These are phyloP conservation scores for Eremothecium gossypii DNA, from an alignment of 1,139 yeast species.

Conservation along the genomic window DNA sequence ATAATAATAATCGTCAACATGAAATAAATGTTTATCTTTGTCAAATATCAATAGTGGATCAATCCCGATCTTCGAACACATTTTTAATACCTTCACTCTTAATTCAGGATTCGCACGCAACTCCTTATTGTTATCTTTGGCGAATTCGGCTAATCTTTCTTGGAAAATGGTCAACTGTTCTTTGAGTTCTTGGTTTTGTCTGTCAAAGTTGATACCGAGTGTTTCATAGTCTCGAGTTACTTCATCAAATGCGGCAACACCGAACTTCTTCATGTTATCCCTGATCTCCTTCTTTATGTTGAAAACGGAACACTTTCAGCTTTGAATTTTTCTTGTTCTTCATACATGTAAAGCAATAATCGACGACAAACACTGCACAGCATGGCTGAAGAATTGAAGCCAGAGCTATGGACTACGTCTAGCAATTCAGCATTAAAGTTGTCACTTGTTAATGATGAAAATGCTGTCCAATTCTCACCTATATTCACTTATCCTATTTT, in stretches of 20 bases:
- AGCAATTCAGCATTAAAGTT: conserved; percentile 57
- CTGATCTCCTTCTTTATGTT: not conserved
- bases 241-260: conserved; percentile 24
- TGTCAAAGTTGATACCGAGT: conserved; percentile 24
- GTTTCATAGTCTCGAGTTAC: conserved; percentile 11
- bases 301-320: not conserved
- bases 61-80: conserved; percentile 74
- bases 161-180: conserved; percentile 55
- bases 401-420: conserved; percentile 60
- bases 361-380: not conserved
- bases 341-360: not conserved
- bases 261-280: conserved; percentile 23
- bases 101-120: conserved; percentile 57
- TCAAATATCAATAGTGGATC: conserved; percentile 54
- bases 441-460: conserved; percentile 45
- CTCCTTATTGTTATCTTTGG: conserved; percentile 53
- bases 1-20: conserved; percentile 47
- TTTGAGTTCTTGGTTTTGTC: conserved; percentile 43
- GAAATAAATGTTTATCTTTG: conserved; percentile 30
- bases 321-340: not conserved
- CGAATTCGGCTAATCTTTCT: conserved; percentile 51
- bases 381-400: conserved; percentile 26
- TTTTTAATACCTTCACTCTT: conserved; percentile 58
- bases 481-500: conserved; percentile 83
- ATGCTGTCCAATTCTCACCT: conserved; percentile 58